These are phyloP conservation scores for Neodidymelliopsis sp. DNA, from an alignment of 2,329 filamentous ascomycete species.

Conservation along the genomic window DNA sequence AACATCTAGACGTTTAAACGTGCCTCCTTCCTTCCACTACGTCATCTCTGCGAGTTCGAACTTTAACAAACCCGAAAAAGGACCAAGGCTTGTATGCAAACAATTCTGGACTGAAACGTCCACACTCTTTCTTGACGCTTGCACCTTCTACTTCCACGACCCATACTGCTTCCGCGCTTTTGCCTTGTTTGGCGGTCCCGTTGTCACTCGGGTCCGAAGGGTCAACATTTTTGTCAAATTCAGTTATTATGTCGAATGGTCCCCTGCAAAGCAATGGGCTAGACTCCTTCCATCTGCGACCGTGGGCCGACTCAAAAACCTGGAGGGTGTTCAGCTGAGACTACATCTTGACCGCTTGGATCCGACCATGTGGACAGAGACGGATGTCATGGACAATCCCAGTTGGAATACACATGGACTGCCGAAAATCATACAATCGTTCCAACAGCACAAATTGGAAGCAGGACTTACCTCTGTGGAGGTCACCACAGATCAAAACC, in stretches of 20 bases:
- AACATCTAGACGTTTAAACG: background rate
- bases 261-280: no score
- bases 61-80: no score
- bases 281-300: background rate
- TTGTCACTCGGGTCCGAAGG: background rate
- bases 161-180: background rate
- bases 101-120: conserved; percentile 5
- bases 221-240: no score
- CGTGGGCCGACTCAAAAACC: background rate
- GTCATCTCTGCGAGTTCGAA: no score
- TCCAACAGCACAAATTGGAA: background rate
- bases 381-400: background rate
- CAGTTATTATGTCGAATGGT: no score
- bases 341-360: background rate
- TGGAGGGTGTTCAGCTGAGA: background rate
- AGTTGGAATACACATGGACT: background rate
- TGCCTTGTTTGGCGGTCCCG: background rate
- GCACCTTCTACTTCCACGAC: background rate
- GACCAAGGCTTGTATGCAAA: background rate
- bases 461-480: background rate
- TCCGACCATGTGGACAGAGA: background rate
- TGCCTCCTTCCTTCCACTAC: no score
- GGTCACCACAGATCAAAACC: background rate
- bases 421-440: background rate
- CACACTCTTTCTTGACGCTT: background rate